phyloP scores from a whole-genome alignment of 2,329 filamentous ascomycete genomes.

The Drechslerella coelobrocha region DNA sequence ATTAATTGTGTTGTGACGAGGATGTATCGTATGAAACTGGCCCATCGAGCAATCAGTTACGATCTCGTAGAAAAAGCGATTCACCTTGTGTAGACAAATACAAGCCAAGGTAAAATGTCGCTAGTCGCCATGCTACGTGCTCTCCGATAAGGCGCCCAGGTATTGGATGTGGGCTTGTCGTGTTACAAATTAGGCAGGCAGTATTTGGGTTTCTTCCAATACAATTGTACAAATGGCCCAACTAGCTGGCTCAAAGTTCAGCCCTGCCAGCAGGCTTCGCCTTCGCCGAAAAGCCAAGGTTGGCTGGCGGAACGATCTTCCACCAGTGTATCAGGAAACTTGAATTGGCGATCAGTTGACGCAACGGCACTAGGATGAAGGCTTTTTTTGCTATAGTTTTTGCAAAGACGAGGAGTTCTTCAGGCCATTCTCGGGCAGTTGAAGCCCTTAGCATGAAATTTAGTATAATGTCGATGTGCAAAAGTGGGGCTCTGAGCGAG shows the following conservation, averaged over 20 bases:
- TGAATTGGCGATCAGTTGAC: constrained; percentile 48
- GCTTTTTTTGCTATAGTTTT: constrained; percentile 15
- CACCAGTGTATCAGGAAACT: constrained; percentile 41
- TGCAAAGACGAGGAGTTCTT: neutral
- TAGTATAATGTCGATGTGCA: no score
- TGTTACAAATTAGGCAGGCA: constrained; percentile 49
- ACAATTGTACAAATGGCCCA: constrained; percentile 35
- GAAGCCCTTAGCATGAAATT: neutral
- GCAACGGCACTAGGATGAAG: constrained; percentile 29
- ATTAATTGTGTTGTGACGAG: neutral
- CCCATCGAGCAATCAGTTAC: constrained; percentile 16
- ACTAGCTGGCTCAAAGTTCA: constrained; percentile 37
- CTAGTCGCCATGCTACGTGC: constrained; percentile 27
- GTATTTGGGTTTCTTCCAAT: constrained; percentile 31
- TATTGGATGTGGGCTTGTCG: constrained; percentile 10
- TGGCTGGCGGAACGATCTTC: constrained; percentile 43
- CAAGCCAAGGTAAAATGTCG: neutral
- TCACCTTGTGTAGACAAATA: neutral
- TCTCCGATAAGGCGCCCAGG: constrained; percentile 46
- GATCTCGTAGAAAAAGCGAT: constrained; percentile 22
- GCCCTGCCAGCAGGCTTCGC: constrained; percentile 49
- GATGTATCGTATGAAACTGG: neutral
- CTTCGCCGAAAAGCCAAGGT: constrained; percentile 51
- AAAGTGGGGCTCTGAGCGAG: no score
- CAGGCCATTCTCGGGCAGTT: constrained; percentile 1